phyloP scores from a whole-genome alignment of 805 yeast species.

The Metschnikowia similis region DNA sequence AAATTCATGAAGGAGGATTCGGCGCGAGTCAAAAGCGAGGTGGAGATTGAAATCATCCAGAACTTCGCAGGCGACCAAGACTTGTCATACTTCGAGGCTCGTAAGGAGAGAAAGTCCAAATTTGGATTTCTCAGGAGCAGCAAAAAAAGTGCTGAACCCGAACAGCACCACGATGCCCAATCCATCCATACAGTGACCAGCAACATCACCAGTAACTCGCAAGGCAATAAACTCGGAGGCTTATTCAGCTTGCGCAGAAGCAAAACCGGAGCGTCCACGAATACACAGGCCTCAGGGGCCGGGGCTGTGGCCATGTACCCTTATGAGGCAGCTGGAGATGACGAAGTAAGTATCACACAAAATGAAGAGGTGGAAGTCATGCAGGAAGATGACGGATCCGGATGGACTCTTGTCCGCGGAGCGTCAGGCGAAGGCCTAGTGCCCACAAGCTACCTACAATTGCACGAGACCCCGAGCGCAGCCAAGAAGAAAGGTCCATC shows the following conservation, averaged over 20 bases:
- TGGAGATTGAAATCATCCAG: conserved; percentile 86
- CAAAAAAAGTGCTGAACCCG: conserved; percentile 12
- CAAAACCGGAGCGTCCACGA: conserved; percentile 19
- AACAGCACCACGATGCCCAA: conserved; percentile 21
- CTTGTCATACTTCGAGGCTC: conserved; percentile 51
- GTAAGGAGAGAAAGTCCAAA: conserved; percentile 51
- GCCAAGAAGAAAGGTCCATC: conserved; percentile 61
- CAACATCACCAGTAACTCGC: conserved; percentile 26
- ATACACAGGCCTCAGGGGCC: conserved; percentile 14
- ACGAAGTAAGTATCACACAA: conserved; percentile 59
- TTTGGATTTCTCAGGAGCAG: conserved; percentile 49
- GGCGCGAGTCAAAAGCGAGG: conserved; percentile 69
- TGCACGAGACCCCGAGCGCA: conserved; percentile 8
- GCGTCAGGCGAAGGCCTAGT: conserved; percentile 65
- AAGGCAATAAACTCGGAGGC: conserved; percentile 20
- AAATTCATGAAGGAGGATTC: conserved; percentile 72
- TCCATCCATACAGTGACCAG: conserved; percentile 34
- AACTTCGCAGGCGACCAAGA: conserved; percentile 76
- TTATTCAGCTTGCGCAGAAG: conserved; percentile 36
- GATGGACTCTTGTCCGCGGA: conserved; percentile 73
- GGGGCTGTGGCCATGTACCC: conserved; percentile 56
- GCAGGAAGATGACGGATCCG: conserved; percentile 80
- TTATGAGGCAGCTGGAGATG: conserved; percentile 66
- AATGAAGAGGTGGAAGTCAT: conserved; percentile 61
- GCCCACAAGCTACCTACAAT: conserved; percentile 73